Evolutionary conservation across 371 early-diverging fungal genomes (phyloP), one percentile per base, ranked within the genome.

Genomic region (Apophysomyces sp.): DNA sequence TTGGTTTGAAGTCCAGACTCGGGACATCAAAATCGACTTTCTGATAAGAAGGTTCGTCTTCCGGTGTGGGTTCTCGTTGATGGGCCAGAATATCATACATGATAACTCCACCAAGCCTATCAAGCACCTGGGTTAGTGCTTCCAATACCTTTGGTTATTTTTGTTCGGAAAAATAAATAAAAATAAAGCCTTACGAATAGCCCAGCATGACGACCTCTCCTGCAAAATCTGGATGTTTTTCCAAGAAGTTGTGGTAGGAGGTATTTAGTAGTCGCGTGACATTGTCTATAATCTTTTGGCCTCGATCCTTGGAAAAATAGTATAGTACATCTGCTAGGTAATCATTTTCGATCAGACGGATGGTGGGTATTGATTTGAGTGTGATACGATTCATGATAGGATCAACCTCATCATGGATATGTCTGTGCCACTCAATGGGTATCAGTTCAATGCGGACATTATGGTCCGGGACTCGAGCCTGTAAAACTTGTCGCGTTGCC

Each of bases 321-420:
- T 75, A 88, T 12, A 90, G 63, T 4, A 86, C 85, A 60, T 90
- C 90, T 4, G 87, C 85, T 12, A 90, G 68, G 51, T 86, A 86
- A 41, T 90, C 88, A 54, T 90, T 90, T 69, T 84, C 83, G 61
- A 88, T 81, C 16, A 81, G 67, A 13, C 90, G 79, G 11, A 87
- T 78, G 4, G 87, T 77, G 6, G 88, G 82, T 52, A 85, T 85
- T 3, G 89, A 86, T 41, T 87, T 86, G 12, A 90, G 62, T 2
- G 90, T 88, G 61, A 90, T 86, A 28, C 78, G 68, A 51, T 66
- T 66, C 60, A 82, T 65, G 8, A 62, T 68, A 15, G 76, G 71
- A 27, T 82, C 82, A 0, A 72, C 72, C 54, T 82, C 74, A n/a
- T 76, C 72, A 60, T 89, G 89, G 37, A 89, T 81, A 56, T 81